These are phyloP conservation scores for Trichoderma sp. DNA, from an alignment of 2,329 filamentous ascomycete species.

Conservation along the genomic window DNA sequence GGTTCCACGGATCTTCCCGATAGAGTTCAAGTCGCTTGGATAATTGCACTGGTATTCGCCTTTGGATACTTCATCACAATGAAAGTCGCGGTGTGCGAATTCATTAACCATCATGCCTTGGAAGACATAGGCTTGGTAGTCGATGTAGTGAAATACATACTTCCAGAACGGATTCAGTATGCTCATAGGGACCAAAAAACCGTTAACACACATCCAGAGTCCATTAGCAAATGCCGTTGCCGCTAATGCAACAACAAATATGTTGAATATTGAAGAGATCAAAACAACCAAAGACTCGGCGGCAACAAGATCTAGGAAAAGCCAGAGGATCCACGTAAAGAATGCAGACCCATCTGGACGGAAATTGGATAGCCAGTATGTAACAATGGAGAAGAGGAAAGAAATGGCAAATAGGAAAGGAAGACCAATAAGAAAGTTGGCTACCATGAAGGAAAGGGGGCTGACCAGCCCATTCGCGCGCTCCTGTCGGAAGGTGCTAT, in stretches of 20 bases:
- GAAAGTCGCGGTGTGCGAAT: slow-evolving; percentile 44
- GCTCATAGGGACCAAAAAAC: slow-evolving; percentile 72
- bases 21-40: slow-evolving; percentile 53
- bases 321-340: slow-evolving; percentile 77
- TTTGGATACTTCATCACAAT: slow-evolving; percentile 32
- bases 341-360: slow-evolving; percentile 63
- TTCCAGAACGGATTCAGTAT: slow-evolving; percentile 80
- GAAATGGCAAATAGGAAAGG: slow-evolving; percentile 80
- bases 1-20: slow-evolving; percentile 60
- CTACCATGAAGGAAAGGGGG: slow-evolving; percentile 66
- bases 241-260: slow-evolving; percentile 77
- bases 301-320: slow-evolving; percentile 79
- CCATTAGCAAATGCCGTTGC: slow-evolving; percentile 83
- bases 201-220: slow-evolving; percentile 83
- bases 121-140: slow-evolving; percentile 85
- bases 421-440: slow-evolving; percentile 79
- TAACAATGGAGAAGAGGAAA: slow-evolving; percentile 69
- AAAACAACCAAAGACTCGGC: slow-evolving; percentile 82
- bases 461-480: slow-evolving; percentile 79
- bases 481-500: slow-evolving; percentile 51
- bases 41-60: slow-evolving; percentile 70
- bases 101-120: slow-evolving; percentile 94
- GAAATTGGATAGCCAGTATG: slow-evolving; percentile 81
- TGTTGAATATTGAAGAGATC: slow-evolving; percentile 68
- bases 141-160: slow-evolving; percentile 85